These are phyloP conservation scores for Gossypium thurberi DNA, from an alignment of 345 rosid genomes.

Conservation along the genomic window DNA sequence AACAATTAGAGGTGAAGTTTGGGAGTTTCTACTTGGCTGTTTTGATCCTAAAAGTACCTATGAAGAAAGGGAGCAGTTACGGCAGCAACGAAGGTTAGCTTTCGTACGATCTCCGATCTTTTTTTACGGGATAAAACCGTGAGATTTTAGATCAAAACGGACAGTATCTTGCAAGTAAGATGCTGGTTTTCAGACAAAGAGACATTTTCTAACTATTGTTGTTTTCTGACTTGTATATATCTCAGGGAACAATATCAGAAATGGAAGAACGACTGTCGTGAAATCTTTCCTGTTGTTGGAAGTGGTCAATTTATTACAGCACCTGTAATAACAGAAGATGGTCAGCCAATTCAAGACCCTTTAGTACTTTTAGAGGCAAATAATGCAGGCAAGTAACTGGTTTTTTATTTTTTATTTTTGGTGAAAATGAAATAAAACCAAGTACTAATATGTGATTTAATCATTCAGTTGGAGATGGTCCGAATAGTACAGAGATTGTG, in stretches of 20 bases:
- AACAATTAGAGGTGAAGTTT: conserved; percentile 97
- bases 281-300: conserved; percentile 78
- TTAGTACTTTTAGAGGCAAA: conserved; percentile 65
- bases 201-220: not conserved
- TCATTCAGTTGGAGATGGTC: conserved; percentile 23
- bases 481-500: conserved; percentile 40
- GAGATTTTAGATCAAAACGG: no score
- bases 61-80: conserved; percentile 77
- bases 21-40: conserved; percentile 97
- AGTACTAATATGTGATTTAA: conserved; percentile 1
- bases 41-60: conserved; percentile 85
- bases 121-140: no score
- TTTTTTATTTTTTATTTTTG: conserved; percentile 11
- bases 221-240: conserved; percentile 5
- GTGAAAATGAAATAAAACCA: not conserved
- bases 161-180: no score
- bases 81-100: conserved; percentile 64
- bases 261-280: conserved; percentile 76
- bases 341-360: conserved; percentile 81
- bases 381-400: conserved; percentile 33
- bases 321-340: conserved; percentile 83
- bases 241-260: conserved; percentile 61
- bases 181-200: no score
- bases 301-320: conserved; percentile 90
- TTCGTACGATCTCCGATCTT: not conserved